Evolutionary conservation across 768 basidiomycete species (phyloP).

Genomic region (Terana coerulea): DNA sequence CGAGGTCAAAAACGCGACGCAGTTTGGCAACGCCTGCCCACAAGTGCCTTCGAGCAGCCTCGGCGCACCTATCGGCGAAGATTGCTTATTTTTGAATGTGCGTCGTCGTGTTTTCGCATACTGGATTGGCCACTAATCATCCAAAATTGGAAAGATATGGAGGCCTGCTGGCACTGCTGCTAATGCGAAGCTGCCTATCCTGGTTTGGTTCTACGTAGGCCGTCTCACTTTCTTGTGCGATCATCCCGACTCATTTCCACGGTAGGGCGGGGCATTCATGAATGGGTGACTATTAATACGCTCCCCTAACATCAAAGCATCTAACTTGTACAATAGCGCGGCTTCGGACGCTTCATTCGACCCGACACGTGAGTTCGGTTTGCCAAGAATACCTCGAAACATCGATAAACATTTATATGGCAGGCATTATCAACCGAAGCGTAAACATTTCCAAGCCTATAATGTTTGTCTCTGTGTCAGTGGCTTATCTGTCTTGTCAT

Average conservation of each 20-base stretch:
- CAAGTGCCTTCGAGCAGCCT: slow-evolving; percentile 36
- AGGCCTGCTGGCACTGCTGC: slow-evolving; percentile 23
- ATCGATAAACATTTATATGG: neutral
- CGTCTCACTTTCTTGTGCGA: neutral
- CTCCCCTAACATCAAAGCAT: neutral
- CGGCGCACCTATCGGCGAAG: slow-evolving; percentile 45
- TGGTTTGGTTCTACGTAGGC: slow-evolving; percentile 34
- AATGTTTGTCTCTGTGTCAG: slow-evolving; percentile 43
- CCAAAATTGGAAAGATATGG: no score
- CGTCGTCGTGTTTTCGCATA: slow-evolving; percentile 4
- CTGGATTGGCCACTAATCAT: no score
- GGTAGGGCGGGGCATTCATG: slow-evolving; percentile 48
- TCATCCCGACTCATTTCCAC: neutral
- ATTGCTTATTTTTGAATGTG: slow-evolving; percentile 56
- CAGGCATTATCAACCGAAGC: slow-evolving; percentile 49
- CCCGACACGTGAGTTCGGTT: slow-evolving; percentile 39
- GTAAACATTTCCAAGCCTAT: slow-evolving; percentile 45
- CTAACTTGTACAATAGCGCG: slow-evolving; percentile 28
- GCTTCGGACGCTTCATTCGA: slow-evolving; percentile 39
- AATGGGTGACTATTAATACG: slow-evolving; percentile 28
- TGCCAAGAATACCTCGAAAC: neutral
- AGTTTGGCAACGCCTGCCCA: slow-evolving; percentile 55
- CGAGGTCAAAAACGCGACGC: slow-evolving; percentile 38
- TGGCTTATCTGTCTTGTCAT: neutral
- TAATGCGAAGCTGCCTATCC: slow-evolving; percentile 26